Conservation (phyloP, 345 rosid species). For the Barbarea vulgaris region DNA sequence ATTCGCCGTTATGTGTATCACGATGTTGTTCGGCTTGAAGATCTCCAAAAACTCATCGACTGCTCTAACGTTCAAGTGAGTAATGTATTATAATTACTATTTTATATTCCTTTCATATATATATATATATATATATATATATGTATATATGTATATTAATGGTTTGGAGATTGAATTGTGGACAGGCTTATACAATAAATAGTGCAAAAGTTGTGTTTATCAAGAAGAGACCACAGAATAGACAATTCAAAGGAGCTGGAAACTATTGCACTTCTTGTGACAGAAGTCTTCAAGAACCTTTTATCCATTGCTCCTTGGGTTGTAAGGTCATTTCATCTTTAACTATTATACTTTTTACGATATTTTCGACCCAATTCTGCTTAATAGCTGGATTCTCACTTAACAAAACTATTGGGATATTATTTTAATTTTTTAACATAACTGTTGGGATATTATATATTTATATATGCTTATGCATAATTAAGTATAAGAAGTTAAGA, state of each 20-base stretch:
- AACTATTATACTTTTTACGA: not conserved
- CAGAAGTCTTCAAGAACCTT: slow-evolving; percentile 94
- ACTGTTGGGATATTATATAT: not conserved
- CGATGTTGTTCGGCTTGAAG: slow-evolving; percentile 93
- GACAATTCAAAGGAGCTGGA: slow-evolving; percentile 92
- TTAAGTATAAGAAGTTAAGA: not conserved
- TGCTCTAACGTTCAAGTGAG: slow-evolving; percentile 92
- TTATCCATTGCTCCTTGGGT: slow-evolving; percentile 84
- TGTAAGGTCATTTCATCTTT: slow-evolving; percentile 69
- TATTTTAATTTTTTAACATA: not conserved
- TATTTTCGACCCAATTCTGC: not conserved
- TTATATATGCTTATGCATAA: not conserved
- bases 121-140: not conserved
- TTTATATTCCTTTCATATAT: not conserved
- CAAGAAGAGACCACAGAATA: slow-evolving; percentile 93
- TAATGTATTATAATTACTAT: not conserved
- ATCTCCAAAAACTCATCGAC: slow-evolving; percentile 85
- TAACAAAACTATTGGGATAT: not conserved
- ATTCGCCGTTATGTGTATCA: slow-evolving; percentile 95
- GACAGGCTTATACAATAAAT: slow-evolving; percentile 85
- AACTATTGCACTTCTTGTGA: slow-evolving; percentile 94
- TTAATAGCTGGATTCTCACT: not conserved
- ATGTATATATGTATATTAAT: not conserved
- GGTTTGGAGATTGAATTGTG: slow-evolving; percentile 25
- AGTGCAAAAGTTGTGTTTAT: slow-evolving; percentile 95